Evolutionary conservation across 2,329 filamentous ascomycete species (phyloP).

Genomic region (Aspergillus transmontanensis): DNA sequence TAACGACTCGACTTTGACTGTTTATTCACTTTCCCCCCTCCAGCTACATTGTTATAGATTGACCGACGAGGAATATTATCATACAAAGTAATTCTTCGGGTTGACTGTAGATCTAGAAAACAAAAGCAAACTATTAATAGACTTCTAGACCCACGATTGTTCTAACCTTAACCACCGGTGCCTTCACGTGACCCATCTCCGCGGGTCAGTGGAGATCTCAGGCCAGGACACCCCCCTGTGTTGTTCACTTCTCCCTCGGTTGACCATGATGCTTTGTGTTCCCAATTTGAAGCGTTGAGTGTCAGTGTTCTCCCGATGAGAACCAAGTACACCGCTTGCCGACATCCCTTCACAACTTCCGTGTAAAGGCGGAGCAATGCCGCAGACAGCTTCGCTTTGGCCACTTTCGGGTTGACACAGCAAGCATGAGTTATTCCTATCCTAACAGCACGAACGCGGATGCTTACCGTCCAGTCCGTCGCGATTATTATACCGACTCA

Average conservation of each 20-base stretch:
- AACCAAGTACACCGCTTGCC: background rate
- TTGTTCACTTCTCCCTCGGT: background rate
- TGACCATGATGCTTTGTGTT: background rate
- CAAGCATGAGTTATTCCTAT: constrained; percentile 40
- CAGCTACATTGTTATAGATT: background rate
- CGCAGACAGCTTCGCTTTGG: constrained; percentile 15
- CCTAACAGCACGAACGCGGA: constrained; percentile 27
- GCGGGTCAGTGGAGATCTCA: background rate
- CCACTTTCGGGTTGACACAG: constrained; percentile 16
- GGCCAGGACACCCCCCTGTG: background rate
- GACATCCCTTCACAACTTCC: background rate
- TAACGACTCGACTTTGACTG: background rate
- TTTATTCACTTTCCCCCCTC: background rate
- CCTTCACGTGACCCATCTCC: constrained; percentile 1
- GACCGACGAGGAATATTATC: background rate
- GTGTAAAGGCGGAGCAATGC: constrained; percentile 23
- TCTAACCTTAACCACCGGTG: background rate
- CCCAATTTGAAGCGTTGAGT: background rate
- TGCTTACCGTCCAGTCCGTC: constrained; percentile 29
- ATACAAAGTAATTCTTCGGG: no score
- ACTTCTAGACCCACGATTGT: background rate
- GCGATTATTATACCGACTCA: constrained; percentile 14
- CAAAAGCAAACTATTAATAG: background rate
- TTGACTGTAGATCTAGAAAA: background rate
- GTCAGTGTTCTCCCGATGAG: background rate